These are phyloP conservation scores for Diplotaxis tenuifolia DNA, from an alignment of 345 rosid species.

Conservation along the genomic window DNA sequence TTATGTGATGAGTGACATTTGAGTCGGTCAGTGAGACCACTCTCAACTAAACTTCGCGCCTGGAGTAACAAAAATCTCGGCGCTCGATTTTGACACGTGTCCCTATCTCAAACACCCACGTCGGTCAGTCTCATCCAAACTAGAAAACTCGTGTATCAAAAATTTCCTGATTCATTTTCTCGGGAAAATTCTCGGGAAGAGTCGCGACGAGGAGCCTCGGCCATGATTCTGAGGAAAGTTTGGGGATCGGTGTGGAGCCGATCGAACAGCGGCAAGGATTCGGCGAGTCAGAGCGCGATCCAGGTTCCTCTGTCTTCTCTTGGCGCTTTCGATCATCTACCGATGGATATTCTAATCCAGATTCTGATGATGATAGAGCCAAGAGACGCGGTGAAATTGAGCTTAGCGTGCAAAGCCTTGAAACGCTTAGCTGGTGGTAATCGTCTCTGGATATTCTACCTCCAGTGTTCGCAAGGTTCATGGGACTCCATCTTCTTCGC, in stretches of 20 bases:
- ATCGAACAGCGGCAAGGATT: slow-evolving; percentile 16
- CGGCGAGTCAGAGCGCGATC: slow-evolving; percentile 6
- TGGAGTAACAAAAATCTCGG: background rate
- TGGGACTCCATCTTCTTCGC: slow-evolving; percentile 71
- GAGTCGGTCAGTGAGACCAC: slow-evolving; percentile 15
- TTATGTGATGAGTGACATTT: slow-evolving; percentile 15
- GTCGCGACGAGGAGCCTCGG: slow-evolving; percentile 11
- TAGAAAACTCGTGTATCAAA: background rate
- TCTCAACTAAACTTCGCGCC: background rate
- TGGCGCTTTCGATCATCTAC: slow-evolving; percentile 63
- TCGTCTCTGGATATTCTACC: slow-evolving; percentile 70
- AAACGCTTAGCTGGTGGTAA: slow-evolving; percentile 48
- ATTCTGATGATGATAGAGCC: slow-evolving; percentile 65
- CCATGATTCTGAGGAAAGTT: slow-evolving; percentile 49
- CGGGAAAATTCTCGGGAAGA: background rate
- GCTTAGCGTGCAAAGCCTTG: slow-evolving; percentile 51
- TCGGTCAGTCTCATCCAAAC: slow-evolving; percentile 14
- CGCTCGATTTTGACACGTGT: slow-evolving; percentile 13
- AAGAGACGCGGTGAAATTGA: slow-evolving; percentile 53
- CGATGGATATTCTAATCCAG: slow-evolving; percentile 58
- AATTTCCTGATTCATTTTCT: slow-evolving; percentile 14
- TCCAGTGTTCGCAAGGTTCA: slow-evolving; percentile 44
- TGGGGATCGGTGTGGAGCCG: slow-evolving; percentile 48
- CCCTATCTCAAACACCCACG: background rate
- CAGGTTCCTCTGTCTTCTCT: slow-evolving; percentile 40